Conservation (phyloP, 495 filamentous ascomycete species). For the Trichoderma asperelloides region DNA sequence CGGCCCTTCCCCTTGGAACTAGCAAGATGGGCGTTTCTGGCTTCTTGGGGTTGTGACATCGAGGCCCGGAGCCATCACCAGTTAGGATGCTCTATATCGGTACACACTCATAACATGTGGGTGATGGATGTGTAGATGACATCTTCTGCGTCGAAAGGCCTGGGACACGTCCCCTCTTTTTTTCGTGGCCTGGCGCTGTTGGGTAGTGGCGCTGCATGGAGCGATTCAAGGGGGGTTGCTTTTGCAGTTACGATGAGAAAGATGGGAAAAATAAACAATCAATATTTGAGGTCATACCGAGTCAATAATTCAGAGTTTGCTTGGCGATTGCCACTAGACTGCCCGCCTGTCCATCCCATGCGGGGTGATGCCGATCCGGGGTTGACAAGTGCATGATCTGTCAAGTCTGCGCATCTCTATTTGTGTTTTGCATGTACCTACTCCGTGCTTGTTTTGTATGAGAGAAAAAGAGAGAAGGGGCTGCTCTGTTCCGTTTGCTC, state of each 20-base stretch:
- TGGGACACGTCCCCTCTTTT: no score
- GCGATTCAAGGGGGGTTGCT: no score
- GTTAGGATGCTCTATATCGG: neutral
- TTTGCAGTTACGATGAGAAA: no score
- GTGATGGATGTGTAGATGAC: no score
- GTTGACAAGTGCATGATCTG: neutral
- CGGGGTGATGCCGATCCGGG: neutral
- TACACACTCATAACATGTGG: no score
- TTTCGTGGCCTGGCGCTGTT: no score
- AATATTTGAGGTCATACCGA: no score
- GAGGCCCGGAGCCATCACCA: neutral
- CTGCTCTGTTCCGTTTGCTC: neutral
- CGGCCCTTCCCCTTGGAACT: neutral
- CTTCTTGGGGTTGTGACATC: neutral
- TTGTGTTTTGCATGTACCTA: no score
- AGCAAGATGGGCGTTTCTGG: neutral
- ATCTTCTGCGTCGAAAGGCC: no score
- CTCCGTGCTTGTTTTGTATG: neutral
- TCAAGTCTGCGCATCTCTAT: neutral
- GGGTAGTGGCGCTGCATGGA: no score
- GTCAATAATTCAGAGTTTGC: no score
- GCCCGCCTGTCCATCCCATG: neutral
- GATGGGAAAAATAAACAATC: no score
- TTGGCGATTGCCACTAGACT: neutral
- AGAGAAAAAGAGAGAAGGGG: neutral